Base-by-base conservation (phyloP, 768 basidiomycete genomes). In the Suillus cothurnatus region DNA sequence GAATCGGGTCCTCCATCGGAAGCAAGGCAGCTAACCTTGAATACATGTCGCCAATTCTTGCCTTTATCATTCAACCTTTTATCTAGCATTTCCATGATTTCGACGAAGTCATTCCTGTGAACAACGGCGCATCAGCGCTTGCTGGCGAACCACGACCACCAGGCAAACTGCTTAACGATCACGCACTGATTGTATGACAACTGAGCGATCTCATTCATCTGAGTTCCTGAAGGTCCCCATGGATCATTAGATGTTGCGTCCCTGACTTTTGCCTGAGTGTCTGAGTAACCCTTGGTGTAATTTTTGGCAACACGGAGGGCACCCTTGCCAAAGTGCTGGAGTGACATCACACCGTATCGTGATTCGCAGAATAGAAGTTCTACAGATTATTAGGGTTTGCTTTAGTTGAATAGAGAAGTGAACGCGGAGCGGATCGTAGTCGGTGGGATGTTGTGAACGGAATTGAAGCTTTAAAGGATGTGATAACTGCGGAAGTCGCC, bases 51-150 rank as follows among this genome's bases (percentile, higher is more conserved):
- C 97, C 97, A 99, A 72, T 99, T 98, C 87, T 99, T 99, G 43
- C 97, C 97, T 83, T 97, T 99, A 81, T 99, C 97, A 71, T 95
- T 95, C 67, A 99, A 81, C 61, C 97, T 89, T 79, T 99, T 99
- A 80, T 99, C 97, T 58, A 99, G 85, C 94, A 98, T 97, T 82
- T 99, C 97, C 95, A 99, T 98, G 73, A 99, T 94, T 80, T 99
- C 97, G 15, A 99, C 95, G 76, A 99, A 99, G 72, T 99, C 96
- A 66, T 89, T 91, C 79, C 95, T 86, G 63, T 21, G 57, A 52
- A 53, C 17, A 31, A 63, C 3, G n/a, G 32, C 60, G 5, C 43
- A 63, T 26, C 19, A 45, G 39, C 14, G 21, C 36, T 28, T 28
- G 15, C 31, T 36, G 41, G 26, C 5, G 56, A 11, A 43, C 17